A percentile compares a stretch with the other conserved stretches of the same genome.
phyloP scores from a whole-genome alignment of 805 yeast genomes.

The Debaryomyces tyrocola region DNA sequence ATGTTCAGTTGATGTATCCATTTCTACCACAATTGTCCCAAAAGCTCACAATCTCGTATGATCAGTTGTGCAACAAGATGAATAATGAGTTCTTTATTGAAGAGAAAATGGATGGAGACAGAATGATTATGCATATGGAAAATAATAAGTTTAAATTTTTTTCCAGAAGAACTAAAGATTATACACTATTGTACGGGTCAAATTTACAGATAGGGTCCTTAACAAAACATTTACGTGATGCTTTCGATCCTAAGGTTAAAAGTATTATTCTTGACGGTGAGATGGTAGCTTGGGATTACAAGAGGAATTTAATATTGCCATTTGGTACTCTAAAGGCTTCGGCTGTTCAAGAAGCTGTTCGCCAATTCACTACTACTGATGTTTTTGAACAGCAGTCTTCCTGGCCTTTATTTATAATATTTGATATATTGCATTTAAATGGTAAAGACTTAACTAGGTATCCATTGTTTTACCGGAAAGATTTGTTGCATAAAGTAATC shows the following conservation, averaged over 20 bases:
- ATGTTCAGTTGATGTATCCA: constrained; percentile 48
- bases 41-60: constrained; percentile 51
- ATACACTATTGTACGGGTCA: constrained; percentile 67
- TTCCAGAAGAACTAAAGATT: constrained; percentile 73
- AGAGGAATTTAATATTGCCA: constrained; percentile 57
- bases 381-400: constrained; percentile 32
- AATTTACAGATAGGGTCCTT: constrained; percentile 51
- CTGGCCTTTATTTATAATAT: constrained; percentile 60
- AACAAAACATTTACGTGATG: constrained; percentile 47
- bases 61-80: constrained; percentile 49
- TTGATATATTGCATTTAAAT: constrained; percentile 73
- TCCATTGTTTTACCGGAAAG: constrained; percentile 58
- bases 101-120: constrained; percentile 92
- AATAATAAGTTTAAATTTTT: constrained; percentile 47
- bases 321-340: constrained; percentile 78
- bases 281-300: constrained; percentile 83
- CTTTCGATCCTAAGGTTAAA: constrained; percentile 38
- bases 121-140: constrained; percentile 74
- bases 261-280: constrained; percentile 78
- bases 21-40: constrained; percentile 79
- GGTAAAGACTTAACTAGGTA: constrained; percentile 57
- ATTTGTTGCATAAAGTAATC: constrained; percentile 46
- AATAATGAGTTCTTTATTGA: constrained; percentile 61
- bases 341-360: constrained; percentile 54
- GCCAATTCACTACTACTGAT: constrained; percentile 37